phyloP scores from a whole-genome alignment of 768 basidiomycete genomes.

The Mycena olivaceomarginata region DNA sequence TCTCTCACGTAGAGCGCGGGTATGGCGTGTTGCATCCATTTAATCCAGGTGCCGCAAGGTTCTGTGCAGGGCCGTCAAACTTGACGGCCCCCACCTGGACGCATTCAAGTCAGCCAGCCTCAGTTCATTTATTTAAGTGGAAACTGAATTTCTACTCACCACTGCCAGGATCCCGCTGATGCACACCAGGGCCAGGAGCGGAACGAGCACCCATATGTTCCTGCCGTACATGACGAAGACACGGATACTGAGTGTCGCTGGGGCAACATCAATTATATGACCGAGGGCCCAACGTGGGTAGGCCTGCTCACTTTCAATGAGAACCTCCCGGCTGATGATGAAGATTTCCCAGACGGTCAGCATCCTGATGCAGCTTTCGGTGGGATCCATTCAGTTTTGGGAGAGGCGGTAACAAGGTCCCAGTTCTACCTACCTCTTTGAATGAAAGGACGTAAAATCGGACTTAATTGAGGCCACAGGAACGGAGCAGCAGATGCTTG shows the following conservation, averaged over 20 bases:
- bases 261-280: constrained; percentile 14
- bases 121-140: constrained; percentile 16
- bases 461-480: constrained; percentile 22
- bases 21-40: constrained; percentile 36
- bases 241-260: constrained; percentile 31
- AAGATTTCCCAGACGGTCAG: constrained; percentile 23
- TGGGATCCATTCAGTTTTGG: constrained; percentile 28
- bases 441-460: constrained; percentile 33
- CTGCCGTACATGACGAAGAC: constrained; percentile 33
- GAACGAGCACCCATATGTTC: constrained; percentile 28
- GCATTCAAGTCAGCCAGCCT: background rate
- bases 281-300: too few relatives aligned
- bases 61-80: background rate
- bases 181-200: constrained; percentile 26
- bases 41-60: constrained; percentile 1
- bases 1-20: constrained; percentile 29
- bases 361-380: constrained; percentile 33
- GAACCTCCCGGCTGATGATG: constrained; percentile 28
- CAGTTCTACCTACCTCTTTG: constrained; percentile 31
- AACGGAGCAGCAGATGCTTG: constrained; percentile 30
- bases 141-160: constrained; percentile 27
- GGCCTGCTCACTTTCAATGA: constrained; percentile 30
- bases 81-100: constrained; percentile 23
- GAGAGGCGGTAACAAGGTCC: constrained; percentile 19
- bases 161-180: constrained; percentile 26